Evolutionary conservation across 1,284 basidiomycete genomes (phyloP), one percentile per base, ranked within the genome.

Genomic region (Tausonia pullulans): DNA sequence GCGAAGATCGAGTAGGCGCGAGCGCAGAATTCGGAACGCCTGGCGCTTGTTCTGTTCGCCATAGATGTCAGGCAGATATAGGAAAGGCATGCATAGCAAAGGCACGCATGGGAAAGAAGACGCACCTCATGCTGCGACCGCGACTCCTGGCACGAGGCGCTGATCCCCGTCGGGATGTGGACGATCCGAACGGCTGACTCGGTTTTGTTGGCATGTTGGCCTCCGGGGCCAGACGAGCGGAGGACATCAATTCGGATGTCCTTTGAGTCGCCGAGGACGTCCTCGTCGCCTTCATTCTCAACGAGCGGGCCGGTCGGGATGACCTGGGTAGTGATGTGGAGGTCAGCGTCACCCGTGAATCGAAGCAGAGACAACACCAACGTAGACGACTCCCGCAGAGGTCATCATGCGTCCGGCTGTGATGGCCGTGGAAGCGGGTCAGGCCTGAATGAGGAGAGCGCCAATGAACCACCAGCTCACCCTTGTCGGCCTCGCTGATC

Each of bases 61-160:
- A 27, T 27, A 27, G 27, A 27, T 27, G 27, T 27, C 27, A 27
- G 27, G 27, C 27, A 27, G 27, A 2, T 27, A 27, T 27, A 27
- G 27, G 27, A 27, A 27, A 27, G 27, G 27, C 27, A 27, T 27
- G 27, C 27, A 27, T 27, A 27, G 27, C 27, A 27, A 27, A 27
- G 27, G 27, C 27, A 27, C 27, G 27, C 27, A 27, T 27, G 27
- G 57, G 4, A 54, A 39, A 39, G 40, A 5, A 40, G 3, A 69
- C 78, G 10, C 67, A 90, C 90, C 78, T 90, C 88, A 74, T 98
- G 95, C 74, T 98, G 95, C 72, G 88, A 92, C 8, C 96, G 84
- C 68, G 94, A 92, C 71, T 99, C 95, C 78, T 98, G 96, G 91
- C 98, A 98, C 3, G 92, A 94, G 8, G 98, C 96, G 0, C 87